These are phyloP conservation scores for Botryotinia calthae DNA, from an alignment of 2,329 filamentous ascomycete species.

Conservation along the genomic window DNA sequence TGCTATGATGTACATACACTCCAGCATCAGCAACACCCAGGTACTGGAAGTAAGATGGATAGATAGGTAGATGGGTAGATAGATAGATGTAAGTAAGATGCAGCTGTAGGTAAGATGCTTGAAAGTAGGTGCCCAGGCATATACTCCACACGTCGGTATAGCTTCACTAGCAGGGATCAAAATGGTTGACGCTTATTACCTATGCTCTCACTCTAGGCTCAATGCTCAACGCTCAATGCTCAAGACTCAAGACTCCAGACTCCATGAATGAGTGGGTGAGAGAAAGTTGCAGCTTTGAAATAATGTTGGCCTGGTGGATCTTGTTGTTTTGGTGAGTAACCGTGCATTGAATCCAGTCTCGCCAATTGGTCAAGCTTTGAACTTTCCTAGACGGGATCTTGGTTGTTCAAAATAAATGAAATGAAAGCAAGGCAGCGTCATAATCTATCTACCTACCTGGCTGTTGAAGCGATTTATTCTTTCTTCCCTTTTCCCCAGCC, in stretches of 20 bases:
- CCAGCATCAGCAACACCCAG: not conserved
- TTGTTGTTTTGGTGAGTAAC: not conserved
- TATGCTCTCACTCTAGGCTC: not conserved
- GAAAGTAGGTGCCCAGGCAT: not conserved
- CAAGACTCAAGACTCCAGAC: not conserved
- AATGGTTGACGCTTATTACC: not conserved
- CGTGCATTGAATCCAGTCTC: not conserved
- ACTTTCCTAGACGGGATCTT: not conserved
- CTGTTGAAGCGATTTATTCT: not conserved
- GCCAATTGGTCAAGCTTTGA: not conserved
- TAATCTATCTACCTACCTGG: not conserved
- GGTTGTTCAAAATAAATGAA: not conserved
- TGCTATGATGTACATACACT: not conserved
- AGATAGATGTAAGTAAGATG: not conserved
- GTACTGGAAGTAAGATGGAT: not conserved
- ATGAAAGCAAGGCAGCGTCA: conserved; percentile 18
- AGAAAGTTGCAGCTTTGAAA: not conserved
- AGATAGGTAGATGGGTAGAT: too few species aligned
- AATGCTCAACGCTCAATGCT: not conserved
- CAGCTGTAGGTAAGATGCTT: not conserved
- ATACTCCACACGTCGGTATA: not conserved
- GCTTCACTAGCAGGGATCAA: not conserved
- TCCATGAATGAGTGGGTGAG: not conserved
- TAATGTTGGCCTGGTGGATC: not conserved
- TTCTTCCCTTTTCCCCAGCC: not conserved